A percentile compares a stretch with the other conserved stretches of the same genome.
These are phyloP conservation scores for Solanum medicagineum DNA, from an alignment of 257 asterid genomes.

Conservation along the genomic window DNA sequence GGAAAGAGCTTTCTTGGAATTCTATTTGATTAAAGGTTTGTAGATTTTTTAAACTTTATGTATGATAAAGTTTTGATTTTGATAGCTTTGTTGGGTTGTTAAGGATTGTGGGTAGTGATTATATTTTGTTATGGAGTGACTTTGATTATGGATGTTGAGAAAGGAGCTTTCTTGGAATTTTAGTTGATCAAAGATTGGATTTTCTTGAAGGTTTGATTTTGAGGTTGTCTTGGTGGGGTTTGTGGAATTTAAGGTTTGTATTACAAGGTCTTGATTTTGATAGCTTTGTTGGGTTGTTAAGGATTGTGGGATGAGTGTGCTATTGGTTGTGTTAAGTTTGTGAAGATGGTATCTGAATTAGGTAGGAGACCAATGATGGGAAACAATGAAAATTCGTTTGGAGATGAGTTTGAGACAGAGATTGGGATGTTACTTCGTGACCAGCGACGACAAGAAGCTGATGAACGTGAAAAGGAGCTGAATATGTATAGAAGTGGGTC, in stretches of 20 bases:
- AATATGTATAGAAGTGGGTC: conserved; percentile 95
- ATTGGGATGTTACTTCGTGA: conserved; percentile 65
- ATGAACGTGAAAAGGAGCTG: conserved; percentile 84
- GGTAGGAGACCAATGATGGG: conserved; percentile 70
- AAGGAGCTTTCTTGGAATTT: background rate
- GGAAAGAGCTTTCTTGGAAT: background rate
- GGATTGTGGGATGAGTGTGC: background rate
- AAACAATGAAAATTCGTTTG: conserved; percentile 58
- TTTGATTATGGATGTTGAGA: background rate
- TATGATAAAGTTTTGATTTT: background rate
- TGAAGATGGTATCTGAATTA: conserved; percentile 61
- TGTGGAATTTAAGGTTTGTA: background rate
- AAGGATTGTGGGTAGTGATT: background rate
- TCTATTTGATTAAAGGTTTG: background rate
- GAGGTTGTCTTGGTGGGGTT: background rate
- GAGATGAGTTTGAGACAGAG: conserved; percentile 82
- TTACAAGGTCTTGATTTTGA: background rate
- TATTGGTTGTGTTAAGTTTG: background rate
- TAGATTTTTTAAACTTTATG: too few relatives aligned
- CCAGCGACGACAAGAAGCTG: conserved; percentile 58
- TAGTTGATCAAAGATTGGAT: background rate
- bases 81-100: background rate
- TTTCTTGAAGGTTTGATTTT: background rate
- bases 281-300: background rate
- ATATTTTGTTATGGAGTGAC: background rate